Evolutionary conservation across 179 eudicot genomes (phyloP).

Genomic region (Pouteria campechiana): DNA sequence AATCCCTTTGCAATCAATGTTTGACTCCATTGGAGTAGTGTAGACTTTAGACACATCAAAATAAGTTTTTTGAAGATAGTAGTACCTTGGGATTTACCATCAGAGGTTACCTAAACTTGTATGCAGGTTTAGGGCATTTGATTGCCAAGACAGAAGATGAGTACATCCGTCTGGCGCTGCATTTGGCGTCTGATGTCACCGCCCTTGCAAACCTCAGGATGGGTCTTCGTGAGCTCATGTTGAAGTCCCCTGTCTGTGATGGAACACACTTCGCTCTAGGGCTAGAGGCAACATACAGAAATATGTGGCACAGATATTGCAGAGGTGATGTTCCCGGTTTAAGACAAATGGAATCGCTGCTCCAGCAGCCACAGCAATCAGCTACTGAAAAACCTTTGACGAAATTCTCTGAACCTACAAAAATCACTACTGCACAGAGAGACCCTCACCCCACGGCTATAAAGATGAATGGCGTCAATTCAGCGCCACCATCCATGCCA

Average conservation of each 20-base stretch:
- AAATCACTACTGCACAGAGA: conserved; percentile 16
- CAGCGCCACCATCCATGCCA: conserved; percentile 13
- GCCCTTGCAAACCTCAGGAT: conserved; percentile 67
- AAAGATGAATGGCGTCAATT: conserved; percentile 41
- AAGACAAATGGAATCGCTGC: conserved; percentile 38
- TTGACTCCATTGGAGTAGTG: too few relatives aligned
- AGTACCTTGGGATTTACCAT: too few relatives aligned
- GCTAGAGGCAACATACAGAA: conserved; percentile 61
- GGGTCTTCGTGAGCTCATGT: conserved; percentile 76
- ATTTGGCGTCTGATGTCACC: conserved; percentile 65
- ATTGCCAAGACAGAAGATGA: conserved; percentile 89
- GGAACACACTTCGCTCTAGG: conserved; percentile 64
- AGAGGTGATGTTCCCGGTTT: conserved; percentile 69
- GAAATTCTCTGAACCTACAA: conserved; percentile 17
- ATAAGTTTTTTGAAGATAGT: too few relatives aligned
- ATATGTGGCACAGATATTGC: conserved; percentile 79
- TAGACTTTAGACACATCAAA: too few relatives aligned
- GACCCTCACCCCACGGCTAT: conserved; percentile 14
- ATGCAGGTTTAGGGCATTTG: conserved; percentile 64
- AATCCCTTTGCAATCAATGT: too few relatives aligned
- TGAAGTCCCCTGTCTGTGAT: conserved; percentile 76
- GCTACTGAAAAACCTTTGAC: conserved; percentile 12
- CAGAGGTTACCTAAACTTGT: too few relatives aligned
- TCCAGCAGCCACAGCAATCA: conserved; percentile 27
- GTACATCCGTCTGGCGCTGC: conserved; percentile 57